A percentile compares a stretch with the other conserved stretches of the same genome.
Evolutionary conservation across 108 stramenopile genomes (phyloP).

Genomic region (Aurantiochytrium sp.): DNA sequence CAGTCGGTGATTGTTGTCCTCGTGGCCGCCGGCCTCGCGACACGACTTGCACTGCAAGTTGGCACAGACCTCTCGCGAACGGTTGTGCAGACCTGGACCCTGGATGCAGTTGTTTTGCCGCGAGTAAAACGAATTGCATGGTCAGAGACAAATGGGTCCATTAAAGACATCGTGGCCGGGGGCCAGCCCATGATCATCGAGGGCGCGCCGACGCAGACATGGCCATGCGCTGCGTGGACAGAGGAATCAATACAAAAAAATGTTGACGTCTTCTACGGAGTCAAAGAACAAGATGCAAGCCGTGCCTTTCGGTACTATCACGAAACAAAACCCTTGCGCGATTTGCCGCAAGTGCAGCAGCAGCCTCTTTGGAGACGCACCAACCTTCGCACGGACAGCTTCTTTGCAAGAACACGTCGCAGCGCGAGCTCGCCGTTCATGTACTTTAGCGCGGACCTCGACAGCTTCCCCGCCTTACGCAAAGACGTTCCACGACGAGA

Average conservation of each 20-base stretch:
- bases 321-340: not conserved
- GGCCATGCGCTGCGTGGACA: not conserved
- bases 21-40: too few species aligned
- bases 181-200: not conserved
- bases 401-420: not conserved
- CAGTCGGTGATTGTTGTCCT: too few species aligned
- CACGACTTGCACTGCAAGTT: too few species aligned
- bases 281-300: not conserved
- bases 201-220: not conserved
- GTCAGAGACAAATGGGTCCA: not conserved
- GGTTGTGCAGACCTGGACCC: too few species aligned
- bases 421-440: not conserved
- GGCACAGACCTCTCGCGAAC: too few species aligned
- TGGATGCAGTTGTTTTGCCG: too few species aligned
- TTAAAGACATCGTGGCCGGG: not conserved
- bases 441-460: conserved; percentile 11
- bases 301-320: not conserved
- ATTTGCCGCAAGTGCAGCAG: not conserved
- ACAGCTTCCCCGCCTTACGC: not conserved
- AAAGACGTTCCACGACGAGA: not conserved
- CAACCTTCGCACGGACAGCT: not conserved
- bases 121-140: too few species aligned
- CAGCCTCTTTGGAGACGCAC: not conserved
- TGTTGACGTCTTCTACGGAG: not conserved
- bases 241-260: not conserved